Evolutionary conservation across 352 stramenopile genomes (phyloP).

Genomic region (Plasmopara halstedii): DNA sequence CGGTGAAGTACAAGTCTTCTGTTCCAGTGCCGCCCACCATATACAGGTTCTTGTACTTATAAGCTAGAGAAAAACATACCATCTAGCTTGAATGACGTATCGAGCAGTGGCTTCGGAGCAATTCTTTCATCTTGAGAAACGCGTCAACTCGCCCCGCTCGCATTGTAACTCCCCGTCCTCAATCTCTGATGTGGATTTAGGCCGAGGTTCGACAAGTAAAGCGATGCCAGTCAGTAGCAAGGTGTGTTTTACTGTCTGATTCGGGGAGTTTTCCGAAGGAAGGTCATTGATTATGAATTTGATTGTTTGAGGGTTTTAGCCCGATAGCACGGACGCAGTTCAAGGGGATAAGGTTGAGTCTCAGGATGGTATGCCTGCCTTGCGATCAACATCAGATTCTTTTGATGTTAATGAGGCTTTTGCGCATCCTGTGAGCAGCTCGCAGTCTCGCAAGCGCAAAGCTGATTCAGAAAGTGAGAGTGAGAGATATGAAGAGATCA

Average conservation of each 20-base stretch:
- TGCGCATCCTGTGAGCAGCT: slow-evolving; percentile 56
- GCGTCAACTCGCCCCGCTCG: slow-evolving; percentile 26
- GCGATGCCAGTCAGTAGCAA: slow-evolving; percentile 15
- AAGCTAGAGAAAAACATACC: slow-evolving; percentile 1
- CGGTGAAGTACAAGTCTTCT: not conserved
- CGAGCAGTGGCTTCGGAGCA: slow-evolving; percentile 5
- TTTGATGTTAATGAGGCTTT: slow-evolving; percentile 73
- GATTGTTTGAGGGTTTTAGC: slow-evolving; percentile 1
- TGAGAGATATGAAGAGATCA: slow-evolving; percentile 17
- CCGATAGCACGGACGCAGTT: not conserved
- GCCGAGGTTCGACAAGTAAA: slow-evolving; percentile 3
- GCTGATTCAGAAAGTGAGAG: slow-evolving; percentile 25
- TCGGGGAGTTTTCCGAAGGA: no score
- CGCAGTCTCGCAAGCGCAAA: slow-evolving; percentile 55
- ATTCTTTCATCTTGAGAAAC: slow-evolving; percentile 15
- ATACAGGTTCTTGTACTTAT: slow-evolving; percentile 16
- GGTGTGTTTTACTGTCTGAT: slow-evolving; percentile 20
- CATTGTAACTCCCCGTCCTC: slow-evolving; percentile 56
- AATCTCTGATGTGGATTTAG: slow-evolving; percentile 51
- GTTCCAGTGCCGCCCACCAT: not conserved
- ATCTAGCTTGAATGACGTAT: slow-evolving; percentile 13
- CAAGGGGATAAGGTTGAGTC: slow-evolving; percentile 32
- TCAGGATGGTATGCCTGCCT: slow-evolving; percentile 32
- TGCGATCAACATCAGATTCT: slow-evolving; percentile 21
- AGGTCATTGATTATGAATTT: no score